Conservation (phyloP, 176 grass and related monocot genomes). For the Musa schizocarpa region DNA sequence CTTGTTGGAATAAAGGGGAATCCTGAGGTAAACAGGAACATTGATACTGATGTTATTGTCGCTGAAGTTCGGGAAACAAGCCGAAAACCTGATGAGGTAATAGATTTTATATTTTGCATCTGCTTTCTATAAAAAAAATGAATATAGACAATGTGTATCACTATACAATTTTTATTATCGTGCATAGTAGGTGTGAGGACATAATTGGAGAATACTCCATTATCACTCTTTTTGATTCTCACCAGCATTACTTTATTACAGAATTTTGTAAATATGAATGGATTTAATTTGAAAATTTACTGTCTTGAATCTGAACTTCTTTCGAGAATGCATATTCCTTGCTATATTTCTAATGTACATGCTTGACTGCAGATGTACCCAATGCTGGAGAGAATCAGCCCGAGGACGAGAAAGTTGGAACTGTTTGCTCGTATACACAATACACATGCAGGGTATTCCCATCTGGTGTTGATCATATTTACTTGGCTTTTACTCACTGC, state of each 20-base stretch:
- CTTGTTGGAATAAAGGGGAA: constrained; percentile 98
- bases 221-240: too few relatives aligned
- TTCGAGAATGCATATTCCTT: background rate
- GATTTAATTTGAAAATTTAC: background rate
- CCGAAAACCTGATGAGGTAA: constrained; percentile 98
- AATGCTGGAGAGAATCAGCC: constrained; percentile 93
- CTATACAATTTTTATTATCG: too few relatives aligned
- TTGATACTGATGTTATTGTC: constrained; percentile 97
- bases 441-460: constrained; percentile 68
- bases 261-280: too few relatives aligned
- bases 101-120: constrained; percentile 9
- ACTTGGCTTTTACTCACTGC: background rate
- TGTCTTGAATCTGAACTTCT: background rate
- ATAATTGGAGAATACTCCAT: too few relatives aligned
- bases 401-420: constrained; percentile 92
- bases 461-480: background rate
- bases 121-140: constrained; percentile 9
- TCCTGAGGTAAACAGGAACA: constrained; percentile 90
- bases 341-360: background rate
- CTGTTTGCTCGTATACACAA: constrained; percentile 99
- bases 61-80: constrained; percentile 99
- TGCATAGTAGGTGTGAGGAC: too few relatives aligned
- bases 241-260: too few relatives aligned
- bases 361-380: constrained; percentile 74
- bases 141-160: background rate